Conservation (phyloP, 2,329 filamentous ascomycete species). For the Endothia cerciana region DNA sequence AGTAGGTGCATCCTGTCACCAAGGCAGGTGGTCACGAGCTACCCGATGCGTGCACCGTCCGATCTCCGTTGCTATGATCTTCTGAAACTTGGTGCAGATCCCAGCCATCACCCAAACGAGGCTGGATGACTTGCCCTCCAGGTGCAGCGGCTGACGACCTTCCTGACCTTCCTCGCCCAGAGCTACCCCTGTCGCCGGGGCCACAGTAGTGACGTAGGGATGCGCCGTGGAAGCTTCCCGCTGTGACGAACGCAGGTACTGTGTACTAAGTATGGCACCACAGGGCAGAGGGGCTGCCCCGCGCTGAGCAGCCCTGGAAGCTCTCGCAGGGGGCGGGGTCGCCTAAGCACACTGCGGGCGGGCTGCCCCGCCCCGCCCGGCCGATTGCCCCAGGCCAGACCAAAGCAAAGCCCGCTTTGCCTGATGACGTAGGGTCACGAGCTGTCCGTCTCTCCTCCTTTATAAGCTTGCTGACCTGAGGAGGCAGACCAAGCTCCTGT, state of each 20-base stretch:
- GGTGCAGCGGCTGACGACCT: constrained; percentile 4
- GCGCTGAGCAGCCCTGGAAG: neutral
- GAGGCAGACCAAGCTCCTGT: neutral
- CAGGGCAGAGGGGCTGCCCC: constrained; percentile 3
- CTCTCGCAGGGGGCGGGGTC: neutral
- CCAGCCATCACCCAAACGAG: constrained; percentile 8
- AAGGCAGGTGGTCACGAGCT: neutral
- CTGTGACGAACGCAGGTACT: constrained; percentile 20
- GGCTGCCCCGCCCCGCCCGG: constrained; percentile 28
- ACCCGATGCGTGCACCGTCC: neutral
- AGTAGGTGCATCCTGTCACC: neutral
- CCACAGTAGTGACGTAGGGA: constrained; percentile 25
- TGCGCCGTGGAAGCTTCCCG: constrained; percentile 16
- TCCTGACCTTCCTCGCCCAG: constrained; percentile 1
- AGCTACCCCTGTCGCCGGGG: constrained; percentile 28
- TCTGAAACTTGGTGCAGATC: constrained; percentile 6
- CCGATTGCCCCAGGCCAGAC: too few relatives aligned
- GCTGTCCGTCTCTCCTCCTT: constrained; percentile 16
- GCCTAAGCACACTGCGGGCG: neutral
- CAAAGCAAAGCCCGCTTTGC: constrained; percentile 4
- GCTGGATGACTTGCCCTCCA: neutral
- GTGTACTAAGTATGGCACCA: neutral
- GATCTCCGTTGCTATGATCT: neutral
- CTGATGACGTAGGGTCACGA: constrained; percentile 30
- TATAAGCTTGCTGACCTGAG: constrained; percentile 21